A percentile compares a stretch with the other conserved stretches of the same genome.
Evolutionary conservation across 163 green algal species (phyloP).

Genomic region (Chloromonas sp.): DNA sequence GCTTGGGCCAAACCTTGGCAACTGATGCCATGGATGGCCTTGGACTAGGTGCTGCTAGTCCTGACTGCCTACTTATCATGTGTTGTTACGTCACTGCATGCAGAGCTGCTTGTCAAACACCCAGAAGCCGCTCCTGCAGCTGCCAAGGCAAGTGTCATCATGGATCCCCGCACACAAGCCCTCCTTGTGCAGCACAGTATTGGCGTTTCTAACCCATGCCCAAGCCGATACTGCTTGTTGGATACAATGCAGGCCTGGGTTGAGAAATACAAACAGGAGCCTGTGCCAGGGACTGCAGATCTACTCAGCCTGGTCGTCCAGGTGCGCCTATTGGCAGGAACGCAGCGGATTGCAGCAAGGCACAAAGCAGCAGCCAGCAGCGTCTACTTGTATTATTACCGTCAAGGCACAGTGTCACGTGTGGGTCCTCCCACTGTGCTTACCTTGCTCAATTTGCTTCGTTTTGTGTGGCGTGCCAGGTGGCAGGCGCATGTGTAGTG

Average conservation of each 20-base stretch:
- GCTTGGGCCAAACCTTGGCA: too few relatives aligned
- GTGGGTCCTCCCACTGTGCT: background rate
- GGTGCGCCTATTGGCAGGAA: background rate
- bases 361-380: background rate
- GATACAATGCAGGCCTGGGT: slow-evolving; percentile 1
- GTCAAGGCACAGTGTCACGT: background rate
- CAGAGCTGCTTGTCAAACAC: background rate
- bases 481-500: slow-evolving; percentile 35
- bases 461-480: slow-evolving; percentile 19
- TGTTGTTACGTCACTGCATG: too few relatives aligned
- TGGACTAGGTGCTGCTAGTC: background rate
- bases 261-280: background rate
- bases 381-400: background rate
- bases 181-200: background rate
- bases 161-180: background rate
- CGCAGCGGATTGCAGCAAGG: background rate
- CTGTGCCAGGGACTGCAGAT: background rate
- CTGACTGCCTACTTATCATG: background rate
- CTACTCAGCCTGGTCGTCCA: slow-evolving; percentile 3
- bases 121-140: too few relatives aligned
- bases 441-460: background rate
- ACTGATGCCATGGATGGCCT: background rate
- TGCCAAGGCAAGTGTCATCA: background rate
- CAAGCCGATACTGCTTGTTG: background rate
- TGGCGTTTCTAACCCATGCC: background rate